Evolutionary conservation across 257 asterid species (phyloP).

Genomic region (Nicotiana tomentosiformis): DNA sequence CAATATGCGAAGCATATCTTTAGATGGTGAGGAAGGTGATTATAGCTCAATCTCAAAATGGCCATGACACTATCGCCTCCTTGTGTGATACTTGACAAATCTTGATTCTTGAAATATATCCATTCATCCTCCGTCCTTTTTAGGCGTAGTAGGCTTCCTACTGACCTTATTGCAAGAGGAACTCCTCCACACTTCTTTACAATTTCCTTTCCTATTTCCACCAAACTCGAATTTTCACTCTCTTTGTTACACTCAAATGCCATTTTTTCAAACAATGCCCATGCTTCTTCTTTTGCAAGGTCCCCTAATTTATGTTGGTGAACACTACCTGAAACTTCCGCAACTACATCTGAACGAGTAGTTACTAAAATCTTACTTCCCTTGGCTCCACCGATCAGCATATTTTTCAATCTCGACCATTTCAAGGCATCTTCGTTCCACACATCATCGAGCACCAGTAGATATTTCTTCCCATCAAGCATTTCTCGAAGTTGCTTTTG

Average conservation of each 20-base stretch:
- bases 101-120: background rate
- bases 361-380: background rate
- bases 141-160: background rate
- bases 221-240: background rate
- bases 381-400: background rate
- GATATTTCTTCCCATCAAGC: background rate
- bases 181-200: background rate
- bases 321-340: background rate
- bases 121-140: constrained; percentile 1
- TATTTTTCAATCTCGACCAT: background rate
- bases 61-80: background rate
- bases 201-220: background rate
- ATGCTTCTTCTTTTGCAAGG: background rate
- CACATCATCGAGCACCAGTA: background rate
- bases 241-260: background rate
- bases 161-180: background rate
- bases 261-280: background rate
- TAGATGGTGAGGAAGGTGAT: constrained; percentile 1
- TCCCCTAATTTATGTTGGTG: background rate
- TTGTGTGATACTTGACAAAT: background rate
- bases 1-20: constrained; percentile 1
- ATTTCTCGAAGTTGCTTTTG: background rate
- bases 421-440: background rate
- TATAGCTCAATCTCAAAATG: constrained; percentile 9
- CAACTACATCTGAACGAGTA: background rate